These are phyloP conservation scores for Talaromyces sp. DNA, from an alignment of 2,329 filamentous ascomycete species.

Conservation along the genomic window DNA sequence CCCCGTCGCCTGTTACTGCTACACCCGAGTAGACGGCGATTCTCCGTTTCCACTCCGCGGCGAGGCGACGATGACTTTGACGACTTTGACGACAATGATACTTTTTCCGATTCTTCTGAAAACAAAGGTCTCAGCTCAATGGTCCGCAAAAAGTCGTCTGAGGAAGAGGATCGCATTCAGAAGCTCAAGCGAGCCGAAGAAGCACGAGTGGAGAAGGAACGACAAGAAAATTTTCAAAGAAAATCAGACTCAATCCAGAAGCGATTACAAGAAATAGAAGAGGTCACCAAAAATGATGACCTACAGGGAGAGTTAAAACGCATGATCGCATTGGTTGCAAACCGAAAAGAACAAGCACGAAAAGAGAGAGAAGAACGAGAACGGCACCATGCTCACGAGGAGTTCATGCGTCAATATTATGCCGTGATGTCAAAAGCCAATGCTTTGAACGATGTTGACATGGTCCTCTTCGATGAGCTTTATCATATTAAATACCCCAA, in stretches of 20 bases:
- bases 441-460: neutral
- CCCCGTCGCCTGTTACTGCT: neutral
- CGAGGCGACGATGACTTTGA: neutral
- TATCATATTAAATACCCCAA: neutral
- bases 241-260: too few species aligned
- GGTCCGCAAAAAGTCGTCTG: conserved; percentile 2
- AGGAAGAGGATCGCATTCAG: neutral
- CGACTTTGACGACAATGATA: conserved; percentile 3
- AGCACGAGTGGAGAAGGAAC: neutral
- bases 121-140: conserved; percentile 4
- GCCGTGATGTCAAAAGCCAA: neutral
- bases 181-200: neutral
- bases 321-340: neutral
- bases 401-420: conserved; percentile 3
- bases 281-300: neutral
- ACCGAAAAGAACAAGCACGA: neutral
- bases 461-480: conserved; percentile 4
- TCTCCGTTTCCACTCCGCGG: conserved; percentile 2
- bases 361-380: neutral
- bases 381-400: neutral
- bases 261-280: neutral
- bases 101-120: neutral
- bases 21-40: neutral
- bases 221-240: neutral
- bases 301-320: neutral